Base-by-base conservation (phyloP, 1,139 yeast species). In the Candida smagusa region DNA sequence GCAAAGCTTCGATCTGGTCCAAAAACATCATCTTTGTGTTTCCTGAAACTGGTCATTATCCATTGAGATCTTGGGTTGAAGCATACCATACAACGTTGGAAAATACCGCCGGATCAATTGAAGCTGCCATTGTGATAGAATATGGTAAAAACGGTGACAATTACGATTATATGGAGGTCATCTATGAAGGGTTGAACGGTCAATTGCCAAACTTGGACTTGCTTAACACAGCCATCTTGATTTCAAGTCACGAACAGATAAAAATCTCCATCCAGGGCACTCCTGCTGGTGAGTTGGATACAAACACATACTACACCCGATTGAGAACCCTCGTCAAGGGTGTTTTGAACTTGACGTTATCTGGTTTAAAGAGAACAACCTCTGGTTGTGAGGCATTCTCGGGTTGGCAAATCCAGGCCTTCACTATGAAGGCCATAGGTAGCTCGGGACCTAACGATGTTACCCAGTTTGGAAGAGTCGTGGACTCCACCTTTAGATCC, bases 401-500 rank as follows among this genome's bases (percentile, higher is more conserved):
- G 36, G 97, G 97, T 2, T 92, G 96, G 96, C 85, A 94, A 58
- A 86, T 94, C 41, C 97, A 92, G 59, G 84, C 97, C 0, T 63
- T 92, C 26, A 87, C 97, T 1, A 59, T 94, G 29, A 75, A 75
- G 39, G 97, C 95, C 0, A 62, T 61, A 23, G 59, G 59, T 7
- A 84, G 83, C 1, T 66, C 65, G 1, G 86, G 85, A 1, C 73
- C 75, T 3, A 72, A 72, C 34, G 97, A 92, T 62, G 81, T 92
- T 36, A 92, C 97, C 0, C 89, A 94, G 24, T 83, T 87, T 58
- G 98, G 98, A 4, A 75, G 98, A 56, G 73, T 90, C 4, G 77
- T 89, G 12, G 99, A 94, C 58, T 87, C 94, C 2, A 70, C 86
- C 11, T 81, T 90, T 55, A 75, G 98, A 46, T 83, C 96, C 0